These are phyloP conservation scores for Curvularia hawaiiensis DNA, from an alignment of 2,329 filamentous ascomycete genomes.

Conservation along the genomic window DNA sequence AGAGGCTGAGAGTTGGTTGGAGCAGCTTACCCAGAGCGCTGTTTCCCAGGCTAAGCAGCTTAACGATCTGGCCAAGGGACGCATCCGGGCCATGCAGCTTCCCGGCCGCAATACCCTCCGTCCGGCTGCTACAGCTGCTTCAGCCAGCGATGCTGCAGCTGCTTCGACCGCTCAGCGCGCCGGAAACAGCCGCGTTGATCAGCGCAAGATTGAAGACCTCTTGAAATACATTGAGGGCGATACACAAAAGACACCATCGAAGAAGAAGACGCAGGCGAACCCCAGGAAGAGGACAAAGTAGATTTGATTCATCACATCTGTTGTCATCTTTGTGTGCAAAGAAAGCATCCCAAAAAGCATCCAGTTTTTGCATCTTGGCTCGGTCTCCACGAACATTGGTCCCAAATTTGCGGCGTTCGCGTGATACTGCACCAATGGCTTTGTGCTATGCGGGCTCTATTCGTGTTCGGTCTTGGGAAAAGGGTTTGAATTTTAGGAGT, in stretches of 20 bases:
- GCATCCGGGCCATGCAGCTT: slow-evolving; percentile 73
- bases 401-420: slow-evolving; percentile 1
- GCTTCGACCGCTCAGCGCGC: slow-evolving; percentile 47
- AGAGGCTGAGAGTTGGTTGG: slow-evolving; percentile 95
- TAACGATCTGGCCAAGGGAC: slow-evolving; percentile 78
- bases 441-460: not conserved
- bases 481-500: slow-evolving; percentile 3
- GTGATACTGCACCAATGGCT: slow-evolving; percentile 1
- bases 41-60: slow-evolving; percentile 93
- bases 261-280: slow-evolving; percentile 52
- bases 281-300: slow-evolving; percentile 45
- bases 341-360: slow-evolving; percentile 1
- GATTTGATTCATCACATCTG: not conserved
- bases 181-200: slow-evolving; percentile 61
- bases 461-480: not conserved
- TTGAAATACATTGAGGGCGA: slow-evolving; percentile 91
- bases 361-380: not conserved
- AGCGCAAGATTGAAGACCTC: slow-evolving; percentile 88
- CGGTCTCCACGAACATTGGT: slow-evolving; percentile 4
- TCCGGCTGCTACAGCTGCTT: slow-evolving; percentile 67
- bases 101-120: slow-evolving; percentile 60
- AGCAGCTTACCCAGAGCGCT: slow-evolving; percentile 93
- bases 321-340: slow-evolving; percentile 2
- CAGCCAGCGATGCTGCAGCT: slow-evolving; percentile 53
- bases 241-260: slow-evolving; percentile 49